Conservation (phyloP, 768 basidiomycete species). For the Termitomyces sp. region DNA sequence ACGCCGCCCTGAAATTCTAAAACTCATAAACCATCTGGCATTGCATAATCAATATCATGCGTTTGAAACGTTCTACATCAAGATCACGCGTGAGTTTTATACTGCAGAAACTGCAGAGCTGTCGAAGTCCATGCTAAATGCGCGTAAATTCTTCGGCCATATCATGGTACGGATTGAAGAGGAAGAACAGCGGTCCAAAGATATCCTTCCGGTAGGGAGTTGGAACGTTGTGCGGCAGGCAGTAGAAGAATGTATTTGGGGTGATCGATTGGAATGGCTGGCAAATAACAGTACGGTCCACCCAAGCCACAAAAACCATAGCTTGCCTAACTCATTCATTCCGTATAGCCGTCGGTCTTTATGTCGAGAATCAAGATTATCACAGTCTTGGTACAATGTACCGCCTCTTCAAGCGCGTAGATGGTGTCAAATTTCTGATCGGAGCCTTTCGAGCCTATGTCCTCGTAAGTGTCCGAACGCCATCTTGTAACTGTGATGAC, state of each 20-base stretch:
- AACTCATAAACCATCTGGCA: conserved; percentile 52
- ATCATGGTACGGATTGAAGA: conserved; percentile 41
- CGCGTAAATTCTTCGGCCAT: conserved; percentile 50
- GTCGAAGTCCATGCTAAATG: conserved; percentile 29
- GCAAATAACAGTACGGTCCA: conserved; percentile 23
- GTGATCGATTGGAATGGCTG: conserved; percentile 32
- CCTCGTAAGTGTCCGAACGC: conserved; percentile 33
- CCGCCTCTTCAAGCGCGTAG: conserved; percentile 52
- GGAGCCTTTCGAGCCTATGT: conserved; percentile 58
- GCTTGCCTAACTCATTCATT: not conserved
- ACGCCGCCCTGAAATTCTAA: conserved; percentile 34
- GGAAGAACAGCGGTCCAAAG: conserved; percentile 50
- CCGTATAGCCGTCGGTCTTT: conserved; percentile 42
- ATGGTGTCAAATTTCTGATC: conserved; percentile 45
- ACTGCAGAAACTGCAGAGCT: conserved; percentile 37
- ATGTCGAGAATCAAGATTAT: conserved; percentile 42
- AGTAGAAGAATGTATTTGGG: conserved; percentile 48
- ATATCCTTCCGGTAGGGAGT: conserved; percentile 43
- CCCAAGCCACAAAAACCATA: not conserved
- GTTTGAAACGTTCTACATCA: conserved; percentile 54
- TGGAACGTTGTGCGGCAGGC: conserved; percentile 45
- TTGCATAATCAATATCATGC: conserved; percentile 51
- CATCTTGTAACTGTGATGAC: not conserved
- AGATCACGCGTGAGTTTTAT: conserved; percentile 49
- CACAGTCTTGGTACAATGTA: conserved; percentile 49